Base-by-base conservation (phyloP, 2,329 filamentous ascomycete species). In the Aureobasidium sp. region DNA sequence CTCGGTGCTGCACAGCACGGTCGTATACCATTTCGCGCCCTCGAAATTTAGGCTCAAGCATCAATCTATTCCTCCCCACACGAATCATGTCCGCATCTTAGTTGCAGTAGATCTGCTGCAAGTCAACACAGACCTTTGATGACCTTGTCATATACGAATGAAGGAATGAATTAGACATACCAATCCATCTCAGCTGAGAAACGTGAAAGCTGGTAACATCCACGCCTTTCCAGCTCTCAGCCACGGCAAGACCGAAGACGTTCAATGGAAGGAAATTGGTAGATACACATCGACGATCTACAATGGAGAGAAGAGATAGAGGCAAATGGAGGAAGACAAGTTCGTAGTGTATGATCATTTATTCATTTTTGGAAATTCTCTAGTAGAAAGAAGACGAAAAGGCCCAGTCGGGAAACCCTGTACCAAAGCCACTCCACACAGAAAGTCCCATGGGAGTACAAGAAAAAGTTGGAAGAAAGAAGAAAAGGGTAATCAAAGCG, bases 331-430 rank as follows among this genome's bases (percentile, higher is more conserved):
- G 45, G 1, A 11, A 50, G 31, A 10, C 1, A 37, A 23, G 4
- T 38, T 40, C 19, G 49, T 38, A 53, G 35, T 53, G 49, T 53
- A 40, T 7, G 23, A 53, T 53, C 35, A 19, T 53, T n/a, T 53
- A 53, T 38, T 50, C 49, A 53, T 53, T 53, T 29, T 42, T 19
- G 21, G 27, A 35, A 53, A 13, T 27, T n/a, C 8, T 53, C 35
- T 40, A 53, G 35, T 53, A 53, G 40, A 53, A 58, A 23, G 38
- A 49, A 37, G n/a, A n/a, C n/a, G n/a, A n/a, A 58, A 58, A 58
- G 43, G 31, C 25, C 17, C 55, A 38, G 31, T 21, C 42, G 49
- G 42, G 40, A 57, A 35, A 46, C 27, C 17, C 51, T 45, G 49
- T 6, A 38, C 23, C 10, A 9, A 10, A 29, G 35, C 49, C 35